Evolutionary conservation across 1,284 basidiomycete genomes (phyloP), one percentile per base, ranked within the genome.

Genomic region (Heterobasidion parviporum): DNA sequence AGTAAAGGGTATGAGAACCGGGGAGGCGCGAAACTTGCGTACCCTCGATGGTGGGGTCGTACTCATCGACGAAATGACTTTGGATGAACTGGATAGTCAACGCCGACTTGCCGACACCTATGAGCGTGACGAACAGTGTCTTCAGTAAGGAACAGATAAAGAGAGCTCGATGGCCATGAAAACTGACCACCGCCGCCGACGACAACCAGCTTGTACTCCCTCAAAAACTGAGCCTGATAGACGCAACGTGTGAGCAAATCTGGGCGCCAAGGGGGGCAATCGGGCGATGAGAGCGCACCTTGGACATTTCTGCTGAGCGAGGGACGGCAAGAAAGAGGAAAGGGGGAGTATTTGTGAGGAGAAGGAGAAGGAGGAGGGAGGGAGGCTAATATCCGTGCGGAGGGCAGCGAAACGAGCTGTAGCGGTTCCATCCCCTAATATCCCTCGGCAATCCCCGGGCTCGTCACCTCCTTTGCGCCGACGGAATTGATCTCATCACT

Each of bases 61-160:
- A 99, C 74, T 98, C 96, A 72, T 98, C 94, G 53, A 98, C 94
- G 70, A 99, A 99, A 73, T 97, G 92, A 63, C 87, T 89, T 70
- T 95, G 92, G 64, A 97, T 98, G 78, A 98, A 98, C 71, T 98
- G 95, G 68, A 98, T 98, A 50, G 96, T 98, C 72, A 98, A 75
- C 26, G 94, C 94, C 50, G 90, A 96, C 79, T 98, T 98, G 62
- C 95, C 95, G 63, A 97, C 94, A 80, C 93, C 94, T 94, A 61
- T n/a, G 9, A 35, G 20, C 36, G 57, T n/a, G 36, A 56, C 44
- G 38, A 58, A 20, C 3, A n/a, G 3, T 16, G 26, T 6, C 47
- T 3, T 36, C 32, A 15, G 35, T 6, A 15, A 7, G 10, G 45
- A 8, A 41, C 7, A 18, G 15, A 34, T 35, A 48, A 18, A 8